Evolutionary conservation across 352 stramenopile genomes (phyloP).

Genomic region (Globisporangium radiosum): DNA sequence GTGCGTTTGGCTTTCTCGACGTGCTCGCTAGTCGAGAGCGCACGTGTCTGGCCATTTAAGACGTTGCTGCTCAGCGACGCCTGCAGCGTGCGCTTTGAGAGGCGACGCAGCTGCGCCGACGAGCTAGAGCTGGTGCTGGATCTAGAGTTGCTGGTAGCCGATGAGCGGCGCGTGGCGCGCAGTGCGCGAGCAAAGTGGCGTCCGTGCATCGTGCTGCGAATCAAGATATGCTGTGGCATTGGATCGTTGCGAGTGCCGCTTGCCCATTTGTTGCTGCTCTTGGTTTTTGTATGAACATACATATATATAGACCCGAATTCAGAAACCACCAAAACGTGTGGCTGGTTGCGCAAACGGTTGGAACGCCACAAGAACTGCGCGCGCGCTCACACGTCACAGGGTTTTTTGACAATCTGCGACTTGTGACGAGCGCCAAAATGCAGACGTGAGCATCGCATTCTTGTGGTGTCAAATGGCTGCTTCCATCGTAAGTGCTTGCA

Average conservation of each 20-base stretch:
- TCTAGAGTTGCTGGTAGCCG: conserved; percentile 1
- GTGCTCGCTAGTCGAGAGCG: conserved; percentile 29
- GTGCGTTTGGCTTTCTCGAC: conserved; percentile 26
- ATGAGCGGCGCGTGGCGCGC: conserved; percentile 15
- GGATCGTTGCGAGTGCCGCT: too few species aligned
- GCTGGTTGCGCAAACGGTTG: not conserved
- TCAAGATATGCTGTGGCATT: conserved; percentile 19
- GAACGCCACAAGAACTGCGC: not conserved
- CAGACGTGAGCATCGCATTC: not conserved
- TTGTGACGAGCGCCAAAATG: conserved; percentile 1
- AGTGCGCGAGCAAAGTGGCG: conserved; percentile 37
- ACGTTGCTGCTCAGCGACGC: conserved; percentile 9
- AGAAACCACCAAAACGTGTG: too few species aligned
- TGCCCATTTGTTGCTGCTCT: too few species aligned
- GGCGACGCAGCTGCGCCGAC: not conserved
- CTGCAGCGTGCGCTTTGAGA: conserved; percentile 10
- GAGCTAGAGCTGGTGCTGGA: not conserved
- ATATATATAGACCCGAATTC: too few species aligned
- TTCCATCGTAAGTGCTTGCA: too few species aligned
- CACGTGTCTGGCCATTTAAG: conserved; percentile 12
- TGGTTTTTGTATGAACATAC: too few species aligned
- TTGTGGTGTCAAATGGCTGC: too few species aligned
- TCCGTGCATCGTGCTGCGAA: conserved; percentile 33
- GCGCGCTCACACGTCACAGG: not conserved
- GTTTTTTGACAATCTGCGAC: not conserved